phyloP scores from a whole-genome alignment of 345 rosid species.

The sweet orange (Citrus sinensis) region DVS_A1.0 CM039162.1:1009501-1010000 shows the following conservation, averaged over 20 bases:
- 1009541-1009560: constrained; percentile 71
- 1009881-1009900: constrained; percentile 45
- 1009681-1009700: background rate
- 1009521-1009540: constrained; percentile 93
- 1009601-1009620: background rate
- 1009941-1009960: constrained; percentile 38
- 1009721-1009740: constrained; percentile 27
- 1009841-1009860: background rate
- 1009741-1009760: constrained; percentile 26
- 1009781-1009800: background rate
- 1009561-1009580: background rate
- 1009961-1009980: constrained; percentile 62
- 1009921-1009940: constrained; percentile 53
- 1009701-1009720: background rate
- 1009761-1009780: constrained; percentile 38
- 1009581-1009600: background rate
- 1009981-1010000: constrained; percentile 38
- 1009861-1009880: constrained; percentile 21
- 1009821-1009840: background rate
- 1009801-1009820: background rate
- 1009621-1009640: background rate
- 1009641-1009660: background rate
- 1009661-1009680: background rate
- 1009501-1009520: constrained; percentile 74
- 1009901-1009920: constrained; percentile 23